Evolutionary conservation across 148 eudicot species (phyloP).

Genomic region (Nepenthes gracilis): DNA sequence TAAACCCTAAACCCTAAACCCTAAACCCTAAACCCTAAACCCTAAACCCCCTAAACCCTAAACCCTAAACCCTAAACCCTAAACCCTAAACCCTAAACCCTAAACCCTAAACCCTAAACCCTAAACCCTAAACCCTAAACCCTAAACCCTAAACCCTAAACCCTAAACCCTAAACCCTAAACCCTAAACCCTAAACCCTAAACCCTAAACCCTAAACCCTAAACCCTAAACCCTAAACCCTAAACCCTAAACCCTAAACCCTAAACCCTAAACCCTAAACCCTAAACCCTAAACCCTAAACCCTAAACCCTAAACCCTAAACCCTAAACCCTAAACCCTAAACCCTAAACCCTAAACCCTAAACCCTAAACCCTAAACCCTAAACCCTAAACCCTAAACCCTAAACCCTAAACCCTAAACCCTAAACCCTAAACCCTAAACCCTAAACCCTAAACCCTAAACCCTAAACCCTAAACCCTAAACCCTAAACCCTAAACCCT

Average conservation of each 20-base stretch:
- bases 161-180: constrained; percentile 17
- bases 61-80: constrained; percentile 18
- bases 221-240: constrained; percentile 28
- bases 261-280: constrained; percentile 31
- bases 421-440: constrained; percentile 12
- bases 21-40: constrained; percentile 16
- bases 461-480: constrained; percentile 4
- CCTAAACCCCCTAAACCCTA: constrained; percentile 20
- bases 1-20: constrained; percentile 21
- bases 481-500: constrained; percentile 13
- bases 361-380: constrained; percentile 24
- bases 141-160: constrained; percentile 15
- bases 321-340: constrained; percentile 20
- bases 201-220: constrained; percentile 23
- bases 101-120: constrained; percentile 18
- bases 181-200: constrained; percentile 17
- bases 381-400: constrained; percentile 12
- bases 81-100: constrained; percentile 19
- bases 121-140: constrained; percentile 15
- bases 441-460: constrained; percentile 10
- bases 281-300: constrained; percentile 28
- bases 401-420: constrained; percentile 24
- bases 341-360: constrained; percentile 26
- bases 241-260: constrained; percentile 28
- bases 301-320: constrained; percentile 24